Base-by-base conservation (phyloP, 352 stramenopile genomes). In the Pythium vanterpoolii region DNA sequence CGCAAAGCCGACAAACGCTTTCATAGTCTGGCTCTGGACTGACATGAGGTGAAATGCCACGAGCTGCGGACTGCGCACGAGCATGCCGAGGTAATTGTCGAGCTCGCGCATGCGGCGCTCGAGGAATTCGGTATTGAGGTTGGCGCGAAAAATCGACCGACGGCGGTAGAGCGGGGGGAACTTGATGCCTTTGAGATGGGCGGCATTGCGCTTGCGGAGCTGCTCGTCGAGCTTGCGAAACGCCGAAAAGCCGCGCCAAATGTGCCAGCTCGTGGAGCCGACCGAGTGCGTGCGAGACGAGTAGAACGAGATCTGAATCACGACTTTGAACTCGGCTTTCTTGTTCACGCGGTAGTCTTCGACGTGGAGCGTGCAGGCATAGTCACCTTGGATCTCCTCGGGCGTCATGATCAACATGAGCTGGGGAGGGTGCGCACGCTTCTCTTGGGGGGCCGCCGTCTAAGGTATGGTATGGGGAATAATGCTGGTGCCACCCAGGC, bases 221-320 rank as follows among this genome's bases (percentile, higher is more conserved):
- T 91, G 79, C 64, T 89, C 75, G 60, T 93, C 83, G 11, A 93
- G 77, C 68, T 90, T 87, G 43, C 81, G 81, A 66, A 93, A 93
- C 27, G 79, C 75, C 38, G 77, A 80, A 64, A 93, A 93, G 30
- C 69, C 76, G 57, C 84, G 81, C 84, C 84, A 91, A 48, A 93
- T 90, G 74, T 90, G 83, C 84, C 84, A 93, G 38, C 74, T 87
- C 39, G 80, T 89, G 44, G 68, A 76, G 5, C 74, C 83, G 16
- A 68, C 66, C 21, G 79, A 80, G 56, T 88, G 81, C 33, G 76
- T 84, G 24, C 81, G 78, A 27, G 83, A 87, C 48, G 74, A 87
- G 68, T 87, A 93, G 73, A 91, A 93, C 30, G 70, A 73, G 24
- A 90, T 62, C 31, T 72, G 65, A 36, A 90, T 75, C 9, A 86